Evolutionary conservation across 1,139 yeast genomes (phyloP), one percentile per base, ranked within the genome.

Genomic region (Meyerozyma athensensis): DNA sequence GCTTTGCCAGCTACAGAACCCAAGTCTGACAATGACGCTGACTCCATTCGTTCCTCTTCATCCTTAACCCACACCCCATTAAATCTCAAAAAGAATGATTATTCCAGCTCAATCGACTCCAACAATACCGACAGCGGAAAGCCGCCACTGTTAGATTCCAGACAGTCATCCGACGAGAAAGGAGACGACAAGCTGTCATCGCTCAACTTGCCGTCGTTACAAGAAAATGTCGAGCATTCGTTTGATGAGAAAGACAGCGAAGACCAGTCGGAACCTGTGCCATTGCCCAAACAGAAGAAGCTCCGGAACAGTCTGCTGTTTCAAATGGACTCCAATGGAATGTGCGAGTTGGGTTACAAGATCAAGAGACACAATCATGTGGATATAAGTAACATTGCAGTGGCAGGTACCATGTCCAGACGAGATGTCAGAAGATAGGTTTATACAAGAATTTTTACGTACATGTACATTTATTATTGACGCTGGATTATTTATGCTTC

Each of bases 401-500:
- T 59, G 19, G 50, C 61, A 5, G 68, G 69, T 3, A 39, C 53
- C 5, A 34, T 50, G 19, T 43, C 54, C 8, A 49, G 58, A 36
- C 39, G 47, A 34, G 31, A 41, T 14, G 23, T 8, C 16, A 5
- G n/a, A 18, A n/a, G 18, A 33, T 22, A 33, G 34, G 1, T 17
- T 4, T 18, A 14, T 14, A 28, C 8, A 16, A 30, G 7, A 17
- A 28, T 6, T 37, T 30, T 30, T 33, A 40, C 42, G 43, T 44
- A 40, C 42, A 46, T 44, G 49, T 46, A 43, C 49, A 42, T 45
- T 42, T 33, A 28, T 31, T 39, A 26, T n/a, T n/a, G n/a, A n/a
- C n/a, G n/a, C 13, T 21, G 33, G 36, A 37, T 35, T 36, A 60
- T 55, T 79, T 86, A 89, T 77, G 97, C 97, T 81, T 87, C 95